Conservation (phyloP, 495 filamentous ascomycete species). For the Barbatosphaeria neglecta region DNA sequence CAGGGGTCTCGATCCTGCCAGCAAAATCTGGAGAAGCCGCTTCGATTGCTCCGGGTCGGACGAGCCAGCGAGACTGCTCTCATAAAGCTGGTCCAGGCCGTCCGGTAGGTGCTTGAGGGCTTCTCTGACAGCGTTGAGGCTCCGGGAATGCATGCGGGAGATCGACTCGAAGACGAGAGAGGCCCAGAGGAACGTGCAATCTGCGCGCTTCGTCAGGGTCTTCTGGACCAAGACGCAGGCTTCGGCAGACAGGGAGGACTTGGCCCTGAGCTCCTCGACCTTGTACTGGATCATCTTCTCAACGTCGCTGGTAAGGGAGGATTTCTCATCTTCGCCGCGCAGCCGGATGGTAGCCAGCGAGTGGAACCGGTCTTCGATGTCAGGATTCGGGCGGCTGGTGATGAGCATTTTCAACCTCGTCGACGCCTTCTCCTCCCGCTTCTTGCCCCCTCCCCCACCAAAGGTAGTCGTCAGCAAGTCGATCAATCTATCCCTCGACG, state of each 20-base stretch:
- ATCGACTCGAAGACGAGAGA: constrained; percentile 10
- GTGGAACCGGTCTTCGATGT: constrained; percentile 20
- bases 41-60: constrained; percentile 4
- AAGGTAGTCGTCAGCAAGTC: constrained; percentile 6
- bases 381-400: constrained; percentile 30
- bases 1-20: constrained; percentile 19
- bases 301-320: constrained; percentile 23
- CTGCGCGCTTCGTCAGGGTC: constrained; percentile 12
- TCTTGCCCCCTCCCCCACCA: constrained; percentile 1
- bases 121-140: constrained; percentile 8
- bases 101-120: constrained; percentile 11
- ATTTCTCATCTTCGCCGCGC: constrained; percentile 22
- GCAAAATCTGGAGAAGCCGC: constrained; percentile 27
- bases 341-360: constrained; percentile 15
- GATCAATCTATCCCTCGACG: constrained; percentile 12
- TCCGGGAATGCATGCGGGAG: background rate
- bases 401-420: constrained; percentile 26
- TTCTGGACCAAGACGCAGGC: constrained; percentile 4
- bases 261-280: constrained; percentile 15
- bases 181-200: constrained; percentile 30
- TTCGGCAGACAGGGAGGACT: constrained; percentile 1
- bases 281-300: constrained; percentile 19
- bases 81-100: constrained; percentile 16
- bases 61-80: constrained; percentile 16
- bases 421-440: background rate